These are phyloP conservation scores for Phytophthora macrochlamydospora DNA, from an alignment of 352 stramenopile species.

Conservation along the genomic window DNA sequence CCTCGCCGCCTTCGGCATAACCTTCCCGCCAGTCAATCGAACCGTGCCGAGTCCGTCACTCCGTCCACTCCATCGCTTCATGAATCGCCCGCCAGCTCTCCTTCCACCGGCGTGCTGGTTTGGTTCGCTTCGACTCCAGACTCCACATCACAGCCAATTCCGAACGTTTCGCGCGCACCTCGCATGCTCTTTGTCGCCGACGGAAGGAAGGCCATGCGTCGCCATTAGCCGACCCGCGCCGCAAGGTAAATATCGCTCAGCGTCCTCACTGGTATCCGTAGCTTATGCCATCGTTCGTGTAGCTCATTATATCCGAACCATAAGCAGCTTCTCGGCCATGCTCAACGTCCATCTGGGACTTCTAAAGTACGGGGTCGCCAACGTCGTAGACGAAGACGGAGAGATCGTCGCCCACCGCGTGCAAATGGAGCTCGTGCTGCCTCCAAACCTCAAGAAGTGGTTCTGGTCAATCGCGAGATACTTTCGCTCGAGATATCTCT, in stretches of 20 bases:
- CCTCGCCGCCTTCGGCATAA: too few relatives aligned
- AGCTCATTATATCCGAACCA: background rate
- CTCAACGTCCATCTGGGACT: constrained; percentile 22
- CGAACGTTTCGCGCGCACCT: too few relatives aligned
- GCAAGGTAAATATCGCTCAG: background rate
- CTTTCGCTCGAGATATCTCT: constrained; percentile 27
- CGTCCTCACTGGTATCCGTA: too few relatives aligned
- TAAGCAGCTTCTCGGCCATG: constrained; percentile 6
- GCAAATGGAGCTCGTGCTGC: constrained; percentile 22
- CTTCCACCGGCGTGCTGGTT: too few relatives aligned
- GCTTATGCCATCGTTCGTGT: background rate
- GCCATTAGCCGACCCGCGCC: background rate
- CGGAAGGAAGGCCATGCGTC: background rate
- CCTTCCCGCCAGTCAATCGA: too few relatives aligned
- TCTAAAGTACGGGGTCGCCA: constrained; percentile 26
- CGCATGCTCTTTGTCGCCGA: background rate
- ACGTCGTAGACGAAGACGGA: constrained; percentile 27
- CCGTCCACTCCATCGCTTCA: too few relatives aligned
- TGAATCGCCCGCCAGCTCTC: too few relatives aligned
- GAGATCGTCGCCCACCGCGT: constrained; percentile 26
- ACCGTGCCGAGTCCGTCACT: too few relatives aligned
- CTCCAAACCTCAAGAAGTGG: constrained; percentile 16
- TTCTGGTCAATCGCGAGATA: constrained; percentile 11
- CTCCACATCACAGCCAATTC: too few relatives aligned
- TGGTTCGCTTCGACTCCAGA: too few relatives aligned